phyloP scores from a whole-genome alignment of 768 basidiomycete genomes.

The Termitomyces sp. region DNA sequence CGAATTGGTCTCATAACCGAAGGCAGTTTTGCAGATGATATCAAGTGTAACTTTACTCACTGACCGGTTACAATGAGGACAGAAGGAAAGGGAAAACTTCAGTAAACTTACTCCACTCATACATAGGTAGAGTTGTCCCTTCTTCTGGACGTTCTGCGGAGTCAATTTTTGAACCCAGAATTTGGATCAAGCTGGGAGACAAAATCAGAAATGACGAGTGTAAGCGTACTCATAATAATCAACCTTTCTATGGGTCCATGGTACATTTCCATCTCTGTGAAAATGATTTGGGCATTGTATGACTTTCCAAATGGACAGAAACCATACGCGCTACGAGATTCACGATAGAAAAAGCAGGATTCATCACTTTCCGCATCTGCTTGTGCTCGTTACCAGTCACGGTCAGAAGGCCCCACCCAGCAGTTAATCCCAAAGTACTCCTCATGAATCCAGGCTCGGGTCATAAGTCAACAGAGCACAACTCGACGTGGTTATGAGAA shows the following conservation, averaged over 20 bases:
- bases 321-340: slow-evolving; percentile 35
- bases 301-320: too few species aligned
- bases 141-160: slow-evolving; percentile 14
- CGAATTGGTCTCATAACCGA: slow-evolving; percentile 41
- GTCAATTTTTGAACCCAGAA: slow-evolving; percentile 27
- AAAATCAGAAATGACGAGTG: neutral
- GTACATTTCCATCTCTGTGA: slow-evolving; percentile 39
- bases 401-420: slow-evolving; percentile 42
- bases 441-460: slow-evolving; percentile 28
- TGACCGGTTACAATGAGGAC: slow-evolving; percentile 9
- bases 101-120: slow-evolving; percentile 41
- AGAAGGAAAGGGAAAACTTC: too few species aligned
- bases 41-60: slow-evolving; percentile 50
- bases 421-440: slow-evolving; percentile 35
- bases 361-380: slow-evolving; percentile 46
- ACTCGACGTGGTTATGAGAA: slow-evolving; percentile 3
- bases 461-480: neutral
- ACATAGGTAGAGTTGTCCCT: slow-evolving; percentile 29
- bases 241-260: slow-evolving; percentile 41
- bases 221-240: too few species aligned
- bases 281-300: too few species aligned
- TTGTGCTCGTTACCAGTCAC: slow-evolving; percentile 44
- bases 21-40: slow-evolving; percentile 46
- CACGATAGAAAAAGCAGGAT: slow-evolving; percentile 44
- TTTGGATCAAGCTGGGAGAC: slow-evolving; percentile 27